phyloP scores from a whole-genome alignment of 106 monocot species.

The Hemerocallis citrina region DNA sequence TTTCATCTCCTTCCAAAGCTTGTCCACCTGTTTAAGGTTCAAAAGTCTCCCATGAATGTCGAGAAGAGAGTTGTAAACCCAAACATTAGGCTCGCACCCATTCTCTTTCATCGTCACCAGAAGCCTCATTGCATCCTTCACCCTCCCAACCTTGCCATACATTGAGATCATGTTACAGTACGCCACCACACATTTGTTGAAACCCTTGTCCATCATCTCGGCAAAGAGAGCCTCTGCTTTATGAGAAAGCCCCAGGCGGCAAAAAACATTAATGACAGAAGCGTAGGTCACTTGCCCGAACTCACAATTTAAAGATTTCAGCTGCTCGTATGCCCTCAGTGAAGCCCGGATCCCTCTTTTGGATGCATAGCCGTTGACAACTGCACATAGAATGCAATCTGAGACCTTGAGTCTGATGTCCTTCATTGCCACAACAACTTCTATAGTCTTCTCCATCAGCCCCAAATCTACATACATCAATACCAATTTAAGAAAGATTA shows the following conservation, averaged over 20 bases:
- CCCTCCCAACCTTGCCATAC: conserved; percentile 56
- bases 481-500: conserved; percentile 49
- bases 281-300: conserved; percentile 83
- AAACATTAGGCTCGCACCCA: conserved; percentile 70
- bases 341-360: conserved; percentile 39
- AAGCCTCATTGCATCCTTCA: conserved; percentile 66
- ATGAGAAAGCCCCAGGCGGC: conserved; percentile 37
- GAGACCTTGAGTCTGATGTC: conserved; percentile 44
- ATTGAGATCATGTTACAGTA: conserved; percentile 79
- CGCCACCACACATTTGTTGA: conserved; percentile 65
- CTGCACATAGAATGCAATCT: conserved; percentile 59
- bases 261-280: conserved; percentile 62
- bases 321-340: conserved; percentile 37
- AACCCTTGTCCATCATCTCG: conserved; percentile 68
- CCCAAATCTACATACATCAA: conserved; percentile 70
- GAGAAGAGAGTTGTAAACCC: conserved; percentile 73
- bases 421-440: conserved; percentile 47
- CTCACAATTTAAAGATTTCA: conserved; percentile 46
- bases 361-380: conserved; percentile 61
- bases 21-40: conserved; percentile 57
- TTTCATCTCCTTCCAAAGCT: conserved; percentile 88
- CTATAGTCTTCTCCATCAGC: conserved; percentile 36
- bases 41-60: conserved; percentile 53
- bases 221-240: conserved; percentile 49
- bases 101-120: conserved; percentile 80